phyloP scores from a whole-genome alignment of 1,139 yeast genomes.

The Geotrichum phurueaensis region DNA sequence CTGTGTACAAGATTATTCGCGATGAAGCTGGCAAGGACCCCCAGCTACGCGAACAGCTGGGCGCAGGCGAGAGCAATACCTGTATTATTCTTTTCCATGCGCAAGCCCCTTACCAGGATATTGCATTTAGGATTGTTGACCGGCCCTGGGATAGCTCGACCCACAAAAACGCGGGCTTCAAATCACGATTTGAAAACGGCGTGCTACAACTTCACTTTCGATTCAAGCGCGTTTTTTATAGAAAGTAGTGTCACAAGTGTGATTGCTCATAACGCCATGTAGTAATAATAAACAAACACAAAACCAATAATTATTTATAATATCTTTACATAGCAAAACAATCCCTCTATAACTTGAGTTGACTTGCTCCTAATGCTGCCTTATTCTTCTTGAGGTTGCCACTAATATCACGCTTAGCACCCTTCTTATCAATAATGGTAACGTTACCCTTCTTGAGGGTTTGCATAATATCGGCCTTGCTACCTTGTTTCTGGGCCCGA shows the following conservation, averaged over 20 bases:
- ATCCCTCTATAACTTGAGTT: slow-evolving; percentile 29
- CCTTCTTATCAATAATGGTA: slow-evolving; percentile 72
- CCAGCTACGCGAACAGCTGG: slow-evolving; percentile 16
- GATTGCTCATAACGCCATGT: background rate
- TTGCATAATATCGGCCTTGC: slow-evolving; percentile 60
- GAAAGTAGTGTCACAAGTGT: slow-evolving; percentile 20
- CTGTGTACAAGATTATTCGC: slow-evolving; percentile 33
- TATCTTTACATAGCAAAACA: slow-evolving; percentile 21
- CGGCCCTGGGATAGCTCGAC: slow-evolving; percentile 36
- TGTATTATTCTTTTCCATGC: slow-evolving; percentile 35
- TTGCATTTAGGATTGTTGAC: slow-evolving; percentile 36
- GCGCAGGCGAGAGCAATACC: slow-evolving; percentile 25
- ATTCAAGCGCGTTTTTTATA: slow-evolving; percentile 32
- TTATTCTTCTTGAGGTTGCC: slow-evolving; percentile 56
- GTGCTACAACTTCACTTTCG: slow-evolving; percentile 35
- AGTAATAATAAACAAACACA: background rate
- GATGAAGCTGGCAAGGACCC: slow-evolving; percentile 19
- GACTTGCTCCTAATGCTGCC: slow-evolving; percentile 24
- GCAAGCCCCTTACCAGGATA: slow-evolving; percentile 34
- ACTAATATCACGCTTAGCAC: slow-evolving; percentile 65
- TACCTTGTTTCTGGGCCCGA: slow-evolving; percentile 45
- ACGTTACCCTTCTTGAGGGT: slow-evolving; percentile 71
- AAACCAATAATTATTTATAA: background rate
- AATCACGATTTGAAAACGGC: slow-evolving; percentile 35
- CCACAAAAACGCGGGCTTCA: slow-evolving; percentile 31